These are phyloP conservation scores for Exophiala mesophila DNA, from an alignment of 2,329 filamentous ascomycete species.

Conservation along the genomic window DNA sequence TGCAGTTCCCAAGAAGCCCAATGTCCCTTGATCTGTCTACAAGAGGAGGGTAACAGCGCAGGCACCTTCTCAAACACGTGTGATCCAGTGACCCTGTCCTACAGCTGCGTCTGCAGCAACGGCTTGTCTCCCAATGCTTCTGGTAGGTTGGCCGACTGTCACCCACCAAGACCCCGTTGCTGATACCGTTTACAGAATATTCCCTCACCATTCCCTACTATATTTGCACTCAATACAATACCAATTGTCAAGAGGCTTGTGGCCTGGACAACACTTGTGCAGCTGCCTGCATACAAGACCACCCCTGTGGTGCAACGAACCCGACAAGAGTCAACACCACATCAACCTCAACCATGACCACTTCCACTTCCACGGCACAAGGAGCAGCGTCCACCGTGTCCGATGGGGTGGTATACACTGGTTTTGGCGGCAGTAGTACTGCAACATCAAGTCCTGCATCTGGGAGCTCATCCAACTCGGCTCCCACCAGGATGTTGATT, in stretches of 20 bases:
- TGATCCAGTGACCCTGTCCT: slow-evolving; percentile 46
- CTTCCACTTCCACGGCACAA: slow-evolving; percentile 32
- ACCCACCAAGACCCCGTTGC: background rate
- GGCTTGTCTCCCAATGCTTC: slow-evolving; percentile 53
- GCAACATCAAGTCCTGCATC: slow-evolving; percentile 25
- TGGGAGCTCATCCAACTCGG: slow-evolving; percentile 20
- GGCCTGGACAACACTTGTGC: slow-evolving; percentile 46
- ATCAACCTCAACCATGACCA: slow-evolving; percentile 34
- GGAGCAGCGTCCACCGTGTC: slow-evolving; percentile 30
- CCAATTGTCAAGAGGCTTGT: slow-evolving; percentile 52
- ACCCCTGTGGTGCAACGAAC: slow-evolving; percentile 59
- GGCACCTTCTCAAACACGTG: slow-evolving; percentile 37
- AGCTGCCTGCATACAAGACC: slow-evolving; percentile 46
- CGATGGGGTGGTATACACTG: slow-evolving; percentile 39
- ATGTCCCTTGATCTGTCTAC: slow-evolving; percentile 44
- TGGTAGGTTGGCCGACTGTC: slow-evolving; percentile 47
- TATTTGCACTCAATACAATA: slow-evolving; percentile 55
- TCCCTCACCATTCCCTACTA: slow-evolving; percentile 54
- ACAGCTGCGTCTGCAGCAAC: slow-evolving; percentile 53
- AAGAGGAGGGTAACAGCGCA: slow-evolving; percentile 34
- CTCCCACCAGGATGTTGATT: slow-evolving; percentile 39
- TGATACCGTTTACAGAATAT: background rate
- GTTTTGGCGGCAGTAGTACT: slow-evolving; percentile 38
- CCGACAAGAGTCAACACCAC: slow-evolving; percentile 53
- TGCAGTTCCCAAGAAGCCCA: slow-evolving; percentile 38